These are phyloP conservation scores for Fusarium falciforme DNA, from an alignment of 2,329 filamentous ascomycete genomes.

Conservation along the genomic window DNA sequence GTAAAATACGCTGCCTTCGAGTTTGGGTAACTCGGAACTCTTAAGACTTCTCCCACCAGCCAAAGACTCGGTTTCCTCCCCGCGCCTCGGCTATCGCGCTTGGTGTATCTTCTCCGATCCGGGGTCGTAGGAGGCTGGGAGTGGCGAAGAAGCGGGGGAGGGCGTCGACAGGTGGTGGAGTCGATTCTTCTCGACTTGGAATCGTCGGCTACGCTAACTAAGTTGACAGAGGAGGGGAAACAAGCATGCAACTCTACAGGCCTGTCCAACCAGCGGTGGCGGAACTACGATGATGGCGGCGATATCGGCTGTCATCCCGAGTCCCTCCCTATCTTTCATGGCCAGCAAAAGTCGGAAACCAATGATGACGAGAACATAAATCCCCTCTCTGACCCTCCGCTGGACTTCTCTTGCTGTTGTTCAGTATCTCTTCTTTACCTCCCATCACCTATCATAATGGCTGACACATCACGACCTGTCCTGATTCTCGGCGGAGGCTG, in stretches of 20 bases:
- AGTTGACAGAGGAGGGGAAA: slow-evolving; percentile 10
- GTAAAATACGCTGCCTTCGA: neutral
- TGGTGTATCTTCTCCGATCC: neutral
- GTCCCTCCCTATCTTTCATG: neutral
- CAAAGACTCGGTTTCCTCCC: neutral
- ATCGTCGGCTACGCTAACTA: slow-evolving; percentile 27
- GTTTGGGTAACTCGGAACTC: neutral
- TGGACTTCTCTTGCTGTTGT: neutral
- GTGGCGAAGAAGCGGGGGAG: neutral
- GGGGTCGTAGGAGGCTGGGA: neutral
- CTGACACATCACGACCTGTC: slow-evolving; percentile 9
- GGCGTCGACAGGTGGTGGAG: neutral
- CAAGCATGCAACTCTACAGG: neutral
- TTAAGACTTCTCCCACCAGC: neutral
- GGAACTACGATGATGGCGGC: neutral
- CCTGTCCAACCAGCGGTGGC: slow-evolving; percentile 9
- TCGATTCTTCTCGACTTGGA: neutral
- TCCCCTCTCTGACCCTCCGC: neutral
- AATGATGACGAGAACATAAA: neutral
- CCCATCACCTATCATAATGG: neutral
- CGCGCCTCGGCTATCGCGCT: neutral
- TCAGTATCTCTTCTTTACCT: neutral
- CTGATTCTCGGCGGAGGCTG: slow-evolving; percentile 28
- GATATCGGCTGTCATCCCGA: slow-evolving; percentile 17
- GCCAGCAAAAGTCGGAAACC: neutral